Evolutionary conservation across 2,329 filamentous ascomycete genomes (phyloP), one percentile per base, ranked within the genome.

Genomic region (Aspergillus hortae): DNA sequence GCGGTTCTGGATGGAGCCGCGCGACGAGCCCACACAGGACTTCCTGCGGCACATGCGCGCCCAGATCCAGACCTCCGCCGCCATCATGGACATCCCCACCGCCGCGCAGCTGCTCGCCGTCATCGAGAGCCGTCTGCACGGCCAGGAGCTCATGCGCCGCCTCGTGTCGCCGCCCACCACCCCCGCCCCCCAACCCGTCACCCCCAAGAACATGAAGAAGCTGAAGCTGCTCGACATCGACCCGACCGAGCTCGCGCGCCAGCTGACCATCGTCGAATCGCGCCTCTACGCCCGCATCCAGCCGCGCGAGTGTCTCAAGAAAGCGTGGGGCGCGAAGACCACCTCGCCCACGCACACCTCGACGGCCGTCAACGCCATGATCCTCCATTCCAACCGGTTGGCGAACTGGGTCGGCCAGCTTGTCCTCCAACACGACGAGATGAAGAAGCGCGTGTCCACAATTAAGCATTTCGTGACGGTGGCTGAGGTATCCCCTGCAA

Each of bases 351-450:
- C 89, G 23, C 89, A 95, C 61, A 87, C 89, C 32, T 90, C 92
- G 3, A 86, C 90, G 0, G 96, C 96, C 61, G 89, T 96, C 60
- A 95, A 95, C 72, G 88, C 90, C 4, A 80, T 96, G 55, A 97
- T 97, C 72, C 78, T 95, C 49, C 92, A 96, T 74, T 96, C 92
- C 1, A 97, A 96, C 67, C 91, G 96, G 70, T 85, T 96, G 77
- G 96, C 92, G 5, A 96, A 96, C 67, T 96, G 92, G 91, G 92
- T 96, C 30, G 92, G 91, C 15, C 90, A 95, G 70, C 95, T 96
- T 89, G 96, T 96, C 57, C 73, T 96, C 52, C 90, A 87, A 0
- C 92, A 96, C 71, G 82, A 86, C 62, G 92, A 96, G 65, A 86
- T 95, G 57, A 95, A 92, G 77, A 92, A 92, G 71, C 83, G 92